A percentile compares a stretch with the other conserved stretches of the same genome.
These are phyloP conservation scores for Casaregolazyma suthepensis DNA, from an alignment of 1,139 yeast genomes.

Conservation along the genomic window DNA sequence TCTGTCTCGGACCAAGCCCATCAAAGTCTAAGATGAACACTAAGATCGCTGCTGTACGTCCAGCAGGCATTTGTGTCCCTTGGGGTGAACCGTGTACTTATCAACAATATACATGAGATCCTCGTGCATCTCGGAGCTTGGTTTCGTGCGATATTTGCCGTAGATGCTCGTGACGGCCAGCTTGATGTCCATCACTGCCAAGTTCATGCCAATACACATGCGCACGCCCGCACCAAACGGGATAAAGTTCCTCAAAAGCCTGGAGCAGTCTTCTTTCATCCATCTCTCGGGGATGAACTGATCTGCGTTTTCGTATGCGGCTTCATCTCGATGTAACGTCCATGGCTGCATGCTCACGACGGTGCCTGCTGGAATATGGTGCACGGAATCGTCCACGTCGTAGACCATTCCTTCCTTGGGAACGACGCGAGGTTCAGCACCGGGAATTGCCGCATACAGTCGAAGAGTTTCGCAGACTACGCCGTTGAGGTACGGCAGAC, in stretches of 20 bases:
- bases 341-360: conserved; percentile 61
- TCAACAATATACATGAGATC: conserved; percentile 30
- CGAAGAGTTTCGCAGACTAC: conserved; percentile 53
- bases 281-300: conserved; percentile 57
- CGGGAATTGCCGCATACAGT: conserved; percentile 67
- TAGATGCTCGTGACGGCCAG: conserved; percentile 50
- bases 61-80: conserved; percentile 19
- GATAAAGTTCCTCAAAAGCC: conserved; percentile 52
- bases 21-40: background rate
- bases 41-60: background rate
- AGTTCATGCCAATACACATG: conserved; percentile 68
- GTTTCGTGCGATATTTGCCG: conserved; percentile 39
- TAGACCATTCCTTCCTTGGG: conserved; percentile 31
- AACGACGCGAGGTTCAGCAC: conserved; percentile 61
- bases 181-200: conserved; percentile 64
- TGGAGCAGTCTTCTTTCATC: conserved; percentile 41
- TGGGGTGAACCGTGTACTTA: conserved; percentile 36
- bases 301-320: conserved; percentile 47
- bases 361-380: conserved; percentile 47
- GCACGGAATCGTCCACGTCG: conserved; percentile 13
- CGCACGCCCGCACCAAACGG: conserved; percentile 72
- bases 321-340: conserved; percentile 50
- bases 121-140: conserved; percentile 26
- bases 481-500: conserved; percentile 51
- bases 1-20: background rate